Evolutionary conservation across 1,284 basidiomycete species (phyloP).

Genomic region (Sporisorium graminicola): DNA sequence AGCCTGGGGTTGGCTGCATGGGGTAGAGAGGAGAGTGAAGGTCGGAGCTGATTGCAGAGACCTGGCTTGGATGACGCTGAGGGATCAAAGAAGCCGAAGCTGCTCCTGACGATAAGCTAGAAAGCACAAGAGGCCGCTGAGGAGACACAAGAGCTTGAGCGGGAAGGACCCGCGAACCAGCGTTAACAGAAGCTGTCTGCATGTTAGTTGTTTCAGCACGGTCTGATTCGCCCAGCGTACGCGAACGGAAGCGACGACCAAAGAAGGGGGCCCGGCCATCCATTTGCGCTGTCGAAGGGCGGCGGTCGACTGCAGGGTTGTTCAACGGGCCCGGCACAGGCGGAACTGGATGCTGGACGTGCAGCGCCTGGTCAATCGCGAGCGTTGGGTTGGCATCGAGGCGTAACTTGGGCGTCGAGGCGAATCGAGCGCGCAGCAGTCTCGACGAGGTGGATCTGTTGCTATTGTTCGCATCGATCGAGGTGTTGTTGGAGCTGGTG

Average conservation of each 20-base stretch:
- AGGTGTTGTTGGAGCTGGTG: background rate
- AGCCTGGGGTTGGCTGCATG: conserved; percentile 35
- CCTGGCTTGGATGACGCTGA: conserved; percentile 28
- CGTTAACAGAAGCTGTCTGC: conserved; percentile 13
- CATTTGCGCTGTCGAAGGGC: conserved; percentile 43
- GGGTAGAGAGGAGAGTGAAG: conserved; percentile 17
- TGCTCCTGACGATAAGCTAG: background rate
- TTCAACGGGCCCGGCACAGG: conserved; percentile 8
- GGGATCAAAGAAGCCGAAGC: background rate
- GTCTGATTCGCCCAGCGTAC: conserved; percentile 52
- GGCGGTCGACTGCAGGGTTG: conserved; percentile 9
- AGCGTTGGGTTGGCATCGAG: conserved; percentile 18
- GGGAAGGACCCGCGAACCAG: conserved; percentile 2
- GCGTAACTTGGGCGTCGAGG: conserved; percentile 50
- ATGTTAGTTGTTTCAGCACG: conserved; percentile 15
- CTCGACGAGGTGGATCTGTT: conserved; percentile 8
- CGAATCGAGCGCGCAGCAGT: conserved; percentile 35
- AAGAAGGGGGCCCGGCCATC: conserved; percentile 41
- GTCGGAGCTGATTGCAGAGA: conserved; percentile 32
- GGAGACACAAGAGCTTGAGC: background rate
- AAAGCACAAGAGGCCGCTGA: conserved; percentile 7
- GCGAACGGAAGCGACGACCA: conserved; percentile 50
- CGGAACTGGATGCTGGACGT: conserved; percentile 21
- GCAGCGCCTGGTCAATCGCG: conserved; percentile 12
- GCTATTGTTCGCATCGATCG: background rate